Evolutionary conservation across 2,329 filamentous ascomycete species (phyloP).

Genomic region (Pyrenophora seminiperda): DNA sequence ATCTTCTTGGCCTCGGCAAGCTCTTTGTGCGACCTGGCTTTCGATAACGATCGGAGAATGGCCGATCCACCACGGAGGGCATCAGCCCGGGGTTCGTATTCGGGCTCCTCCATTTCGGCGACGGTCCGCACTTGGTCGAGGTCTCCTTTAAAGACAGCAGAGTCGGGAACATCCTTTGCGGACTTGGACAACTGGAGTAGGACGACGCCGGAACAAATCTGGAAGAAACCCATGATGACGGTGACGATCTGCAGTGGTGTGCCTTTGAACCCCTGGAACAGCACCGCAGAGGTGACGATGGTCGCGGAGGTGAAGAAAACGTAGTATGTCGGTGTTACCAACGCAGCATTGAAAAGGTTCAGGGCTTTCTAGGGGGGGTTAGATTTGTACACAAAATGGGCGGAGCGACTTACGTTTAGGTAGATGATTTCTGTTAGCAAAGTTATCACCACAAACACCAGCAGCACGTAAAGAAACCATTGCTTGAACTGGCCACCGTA

Average conservation of each 20-base stretch:
- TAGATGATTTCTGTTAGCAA: slow-evolving; percentile 93
- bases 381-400: slow-evolving; percentile 5
- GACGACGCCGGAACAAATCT: slow-evolving; percentile 91
- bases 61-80: slow-evolving; percentile 90
- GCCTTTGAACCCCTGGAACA: slow-evolving; percentile 94
- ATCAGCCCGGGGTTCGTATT: slow-evolving; percentile 94
- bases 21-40: slow-evolving; percentile 76
- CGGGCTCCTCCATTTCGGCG: slow-evolving; percentile 92
- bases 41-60: slow-evolving; percentile 82
- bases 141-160: slow-evolving; percentile 89
- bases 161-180: slow-evolving; percentile 93
- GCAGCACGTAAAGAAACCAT: slow-evolving; percentile 92
- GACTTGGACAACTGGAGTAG: slow-evolving; percentile 96
- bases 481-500: slow-evolving; percentile 82
- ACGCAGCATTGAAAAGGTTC: slow-evolving; percentile 93
- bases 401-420: slow-evolving; percentile 76
- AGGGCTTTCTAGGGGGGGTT: slow-evolving; percentile 79
- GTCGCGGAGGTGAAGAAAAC: slow-evolving; percentile 97
- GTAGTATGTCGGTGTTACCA: slow-evolving; percentile 98
- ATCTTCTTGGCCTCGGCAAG: slow-evolving; percentile 77
- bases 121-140: slow-evolving; percentile 95
- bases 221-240: slow-evolving; percentile 89
- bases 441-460: slow-evolving; percentile 89
- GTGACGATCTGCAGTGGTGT: slow-evolving; percentile 79
- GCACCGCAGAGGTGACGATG: slow-evolving; percentile 88